phyloP scores from a whole-genome alignment of 805 yeast genomes.

The Cyberlindnera misumaiensis region DNA sequence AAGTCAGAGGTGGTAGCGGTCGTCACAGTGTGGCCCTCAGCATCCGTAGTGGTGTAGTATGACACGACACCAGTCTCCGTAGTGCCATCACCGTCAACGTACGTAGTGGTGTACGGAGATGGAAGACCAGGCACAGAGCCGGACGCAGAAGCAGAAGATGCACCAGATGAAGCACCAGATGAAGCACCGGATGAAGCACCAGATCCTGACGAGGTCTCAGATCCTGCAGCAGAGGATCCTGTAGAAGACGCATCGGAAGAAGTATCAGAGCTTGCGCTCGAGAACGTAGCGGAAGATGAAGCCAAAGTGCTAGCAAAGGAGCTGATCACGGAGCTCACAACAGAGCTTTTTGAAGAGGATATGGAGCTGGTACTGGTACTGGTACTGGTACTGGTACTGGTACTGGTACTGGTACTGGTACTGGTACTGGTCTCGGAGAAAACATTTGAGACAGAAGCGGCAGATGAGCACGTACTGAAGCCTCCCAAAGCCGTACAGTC shows the following conservation, averaged over 20 bases:
- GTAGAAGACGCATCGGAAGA: too few species aligned
- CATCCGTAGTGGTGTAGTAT: slow-evolving; percentile 6
- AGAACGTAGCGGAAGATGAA: too few species aligned
- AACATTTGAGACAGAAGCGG: neutral
- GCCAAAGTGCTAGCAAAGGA: too few species aligned
- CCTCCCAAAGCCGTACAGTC: slow-evolving; percentile 6
- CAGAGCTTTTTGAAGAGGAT: too few species aligned
- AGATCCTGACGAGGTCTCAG: neutral
- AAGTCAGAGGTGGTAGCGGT: slow-evolving; percentile 2
- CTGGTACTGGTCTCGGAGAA: too few species aligned
- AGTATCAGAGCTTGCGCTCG: too few species aligned
- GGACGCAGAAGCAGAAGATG: too few species aligned
- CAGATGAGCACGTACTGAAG: neutral
- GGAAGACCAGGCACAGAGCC: slow-evolving; percentile 4
- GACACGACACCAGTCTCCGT: slow-evolving; percentile 4
- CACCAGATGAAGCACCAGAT: neutral
- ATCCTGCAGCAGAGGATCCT: too few species aligned
- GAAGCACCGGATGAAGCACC: slow-evolving; percentile 1
- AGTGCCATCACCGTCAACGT: slow-evolving; percentile 7
- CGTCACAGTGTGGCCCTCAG: slow-evolving; percentile 1
- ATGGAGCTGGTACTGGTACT: too few species aligned
- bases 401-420: too few species aligned
- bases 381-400: too few species aligned
- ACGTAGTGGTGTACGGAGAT: slow-evolving; percentile 8
- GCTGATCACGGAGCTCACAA: too few species aligned